Evolutionary conservation across 2,329 filamentous ascomycete species (phyloP).

Genomic region (Diaporthe humulicola): DNA sequence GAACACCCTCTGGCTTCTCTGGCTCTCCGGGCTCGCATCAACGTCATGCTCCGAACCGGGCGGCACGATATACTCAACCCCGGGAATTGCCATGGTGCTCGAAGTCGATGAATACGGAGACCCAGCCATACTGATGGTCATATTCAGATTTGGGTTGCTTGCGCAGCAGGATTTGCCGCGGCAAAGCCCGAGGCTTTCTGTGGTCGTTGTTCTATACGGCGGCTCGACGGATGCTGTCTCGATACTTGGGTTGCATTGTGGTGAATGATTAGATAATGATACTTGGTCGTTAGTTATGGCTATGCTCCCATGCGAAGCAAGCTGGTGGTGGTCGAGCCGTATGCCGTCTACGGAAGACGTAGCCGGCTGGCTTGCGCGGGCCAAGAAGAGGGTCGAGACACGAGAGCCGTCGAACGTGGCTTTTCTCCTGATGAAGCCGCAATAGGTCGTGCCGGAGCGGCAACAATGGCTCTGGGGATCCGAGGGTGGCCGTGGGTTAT

Average conservation of each 20-base stretch:
- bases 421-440: not conserved
- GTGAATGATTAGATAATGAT: constrained; percentile 10
- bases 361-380: constrained; percentile 5
- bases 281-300: not conserved
- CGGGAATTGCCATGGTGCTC: constrained; percentile 35
- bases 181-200: constrained; percentile 7
- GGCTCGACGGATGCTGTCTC: constrained; percentile 28
- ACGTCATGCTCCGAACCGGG: constrained; percentile 42
- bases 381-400: constrained; percentile 9
- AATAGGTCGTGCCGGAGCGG: not conserved
- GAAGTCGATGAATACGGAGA: constrained; percentile 31
- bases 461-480: not conserved
- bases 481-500: not conserved
- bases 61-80: constrained; percentile 38
- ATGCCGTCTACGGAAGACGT: constrained; percentile 5
- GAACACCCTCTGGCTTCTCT: constrained; percentile 48
- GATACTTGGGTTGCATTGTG: constrained; percentile 33
- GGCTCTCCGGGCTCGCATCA: constrained; percentile 45
- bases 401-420: not conserved
- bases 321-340: not conserved
- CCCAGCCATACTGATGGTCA: constrained; percentile 32
- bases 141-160: constrained; percentile 13
- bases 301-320: constrained; percentile 3
- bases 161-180: constrained; percentile 12
- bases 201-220: constrained; percentile 32